phyloP scores from a whole-genome alignment of 2,329 filamentous ascomycete genomes.

The Nannizziopsis barbatae region DNA sequence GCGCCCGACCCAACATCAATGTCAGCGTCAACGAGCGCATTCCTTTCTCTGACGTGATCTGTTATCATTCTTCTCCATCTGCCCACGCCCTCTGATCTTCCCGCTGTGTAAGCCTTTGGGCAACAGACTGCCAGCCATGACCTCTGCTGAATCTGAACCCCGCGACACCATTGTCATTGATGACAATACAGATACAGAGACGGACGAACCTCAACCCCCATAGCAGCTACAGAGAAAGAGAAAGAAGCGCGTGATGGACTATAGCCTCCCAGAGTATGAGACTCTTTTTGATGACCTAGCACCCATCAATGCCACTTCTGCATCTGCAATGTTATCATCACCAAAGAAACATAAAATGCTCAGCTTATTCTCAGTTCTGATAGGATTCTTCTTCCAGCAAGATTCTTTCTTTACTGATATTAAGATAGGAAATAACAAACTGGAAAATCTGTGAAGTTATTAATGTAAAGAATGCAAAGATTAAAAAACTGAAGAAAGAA shows the following conservation, averaged over 20 bases:
- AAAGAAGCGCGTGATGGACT: not conserved
- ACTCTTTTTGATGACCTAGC: not conserved
- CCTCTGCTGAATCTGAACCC: not conserved
- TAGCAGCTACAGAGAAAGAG: conserved; percentile 8
- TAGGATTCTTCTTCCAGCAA: not conserved
- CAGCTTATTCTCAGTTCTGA: not conserved
- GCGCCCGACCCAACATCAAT: too few species aligned
- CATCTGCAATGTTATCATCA: not conserved
- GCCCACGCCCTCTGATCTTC: not conserved
- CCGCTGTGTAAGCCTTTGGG: not conserved
- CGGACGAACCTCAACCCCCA: conserved; percentile 2
- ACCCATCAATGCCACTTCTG: not conserved
- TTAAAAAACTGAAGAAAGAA: conserved; percentile 4
- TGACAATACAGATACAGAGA: conserved; percentile 4
- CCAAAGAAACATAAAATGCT: conserved; percentile 1
- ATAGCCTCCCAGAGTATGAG: conserved; percentile 1
- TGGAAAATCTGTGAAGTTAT: conserved; percentile 3
- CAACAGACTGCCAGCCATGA: not conserved
- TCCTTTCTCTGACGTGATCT: too few species aligned
- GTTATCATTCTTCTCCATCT: not conserved
- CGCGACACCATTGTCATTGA: too few species aligned
- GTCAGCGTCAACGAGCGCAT: too few species aligned
- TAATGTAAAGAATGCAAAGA: conserved; percentile 1
- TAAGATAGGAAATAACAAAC: conserved; percentile 6
- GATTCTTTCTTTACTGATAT: conserved; percentile 3